Percentiles rank a stretch among this genome's conserved stretches.
These are phyloP conservation scores for Boletus sensibilis DNA, from an alignment of 768 basidiomycete genomes.

Conservation along the genomic window DNA sequence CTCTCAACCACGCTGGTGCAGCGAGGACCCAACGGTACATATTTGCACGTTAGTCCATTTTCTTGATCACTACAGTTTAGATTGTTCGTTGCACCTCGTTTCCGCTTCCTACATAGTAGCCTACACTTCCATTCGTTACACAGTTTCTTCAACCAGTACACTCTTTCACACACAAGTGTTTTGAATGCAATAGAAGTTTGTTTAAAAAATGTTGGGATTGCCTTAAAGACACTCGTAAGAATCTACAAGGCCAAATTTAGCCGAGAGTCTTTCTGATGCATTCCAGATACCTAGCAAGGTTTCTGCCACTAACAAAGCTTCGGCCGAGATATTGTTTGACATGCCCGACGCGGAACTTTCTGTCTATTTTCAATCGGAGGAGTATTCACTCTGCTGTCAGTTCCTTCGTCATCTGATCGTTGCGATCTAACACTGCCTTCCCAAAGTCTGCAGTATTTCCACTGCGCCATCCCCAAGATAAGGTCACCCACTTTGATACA, in stretches of 20 bases:
- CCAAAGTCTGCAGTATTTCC: not conserved
- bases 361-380: not conserved
- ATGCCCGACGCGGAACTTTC: not conserved
- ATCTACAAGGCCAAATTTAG: too few species aligned
- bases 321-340: constrained; percentile 11
- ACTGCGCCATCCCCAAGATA: not conserved
- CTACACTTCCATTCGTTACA: constrained; percentile 27
- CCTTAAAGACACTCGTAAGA: not conserved
- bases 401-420: constrained; percentile 5
- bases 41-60: constrained; percentile 19
- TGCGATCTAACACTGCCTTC: constrained; percentile 6
- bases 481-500: constrained; percentile 1
- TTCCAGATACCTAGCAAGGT: not conserved
- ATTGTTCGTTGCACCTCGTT: constrained; percentile 21
- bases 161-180: constrained; percentile 23
- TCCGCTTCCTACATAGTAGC: constrained; percentile 16
- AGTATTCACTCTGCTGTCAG: constrained; percentile 3
- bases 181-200: constrained; percentile 27
- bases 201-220: not conserved
- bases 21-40: constrained; percentile 21
- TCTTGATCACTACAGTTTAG: constrained; percentile 14
- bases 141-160: constrained; percentile 25
- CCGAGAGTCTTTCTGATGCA: not conserved
- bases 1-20: constrained; percentile 14
- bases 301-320: not conserved